Conservation (phyloP, 805 yeast species). For the Pichia phayaonensis region DNA sequence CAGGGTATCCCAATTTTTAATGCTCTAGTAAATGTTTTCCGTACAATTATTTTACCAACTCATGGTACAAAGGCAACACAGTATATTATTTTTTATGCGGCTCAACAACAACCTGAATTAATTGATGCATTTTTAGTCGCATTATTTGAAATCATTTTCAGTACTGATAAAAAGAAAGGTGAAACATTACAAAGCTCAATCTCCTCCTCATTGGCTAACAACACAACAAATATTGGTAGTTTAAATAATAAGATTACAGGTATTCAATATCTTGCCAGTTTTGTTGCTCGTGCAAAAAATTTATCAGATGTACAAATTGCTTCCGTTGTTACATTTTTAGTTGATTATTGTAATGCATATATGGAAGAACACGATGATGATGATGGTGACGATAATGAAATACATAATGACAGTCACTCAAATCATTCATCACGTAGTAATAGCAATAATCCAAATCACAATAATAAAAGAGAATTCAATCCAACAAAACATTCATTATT, state of each 20-base stretch:
- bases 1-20: slow-evolving; percentile 64
- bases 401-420: background rate
- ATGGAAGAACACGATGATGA: slow-evolving; percentile 81
- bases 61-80: slow-evolving; percentile 87
- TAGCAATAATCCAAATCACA: background rate
- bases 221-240: background rate
- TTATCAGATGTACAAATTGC: slow-evolving; percentile 65
- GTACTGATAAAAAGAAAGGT: slow-evolving; percentile 26
- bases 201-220: background rate
- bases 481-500: slow-evolving; percentile 32
- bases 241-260: slow-evolving; percentile 59
- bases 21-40: slow-evolving; percentile 68
- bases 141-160: slow-evolving; percentile 75
- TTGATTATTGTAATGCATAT: slow-evolving; percentile 77
- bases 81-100: slow-evolving; percentile 69
- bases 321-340: slow-evolving; percentile 73
- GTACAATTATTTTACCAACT: slow-evolving; percentile 79
- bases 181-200: background rate
- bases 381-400: slow-evolving; percentile 39
- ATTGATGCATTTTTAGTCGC: slow-evolving; percentile 79
- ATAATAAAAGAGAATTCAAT: slow-evolving; percentile 1
- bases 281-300: slow-evolving; percentile 76
- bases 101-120: slow-evolving; percentile 76
- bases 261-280: slow-evolving; percentile 86
- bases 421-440: background rate